Conservation (phyloP, 2,329 filamentous ascomycete species). For the Neonectria neomacrospora region DNA sequence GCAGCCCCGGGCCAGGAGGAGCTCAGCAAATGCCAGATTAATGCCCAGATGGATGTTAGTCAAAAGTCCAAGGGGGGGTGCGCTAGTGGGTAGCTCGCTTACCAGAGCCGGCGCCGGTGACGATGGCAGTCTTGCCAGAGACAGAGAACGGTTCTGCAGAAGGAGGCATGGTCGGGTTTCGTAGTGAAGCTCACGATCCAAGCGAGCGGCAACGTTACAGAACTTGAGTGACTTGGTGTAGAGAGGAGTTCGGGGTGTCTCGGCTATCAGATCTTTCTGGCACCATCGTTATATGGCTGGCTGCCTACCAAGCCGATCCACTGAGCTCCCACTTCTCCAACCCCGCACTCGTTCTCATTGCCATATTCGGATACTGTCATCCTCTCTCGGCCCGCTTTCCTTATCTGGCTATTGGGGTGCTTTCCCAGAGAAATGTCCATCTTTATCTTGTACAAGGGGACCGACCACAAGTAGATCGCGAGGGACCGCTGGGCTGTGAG, state of each 20-base stretch:
- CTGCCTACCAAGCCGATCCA: conserved; percentile 12
- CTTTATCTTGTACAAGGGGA: too few species aligned
- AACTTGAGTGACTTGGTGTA: not conserved
- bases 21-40: conserved; percentile 56
- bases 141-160: conserved; percentile 33
- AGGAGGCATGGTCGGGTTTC: conserved; percentile 20
- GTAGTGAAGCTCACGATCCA: not conserved
- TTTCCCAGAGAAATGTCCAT: too few species aligned
- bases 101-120: conserved; percentile 47
- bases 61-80: not conserved
- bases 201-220: not conserved
- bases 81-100: not conserved
- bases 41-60: conserved; percentile 48
- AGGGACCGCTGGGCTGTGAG: too few species aligned
- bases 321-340: not conserved
- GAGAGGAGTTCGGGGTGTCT: not conserved
- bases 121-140: conserved; percentile 44
- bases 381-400: not conserved
- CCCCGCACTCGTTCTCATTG: not conserved
- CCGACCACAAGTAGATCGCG: not conserved
- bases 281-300: conserved; percentile 1
- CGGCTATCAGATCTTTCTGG: not conserved
- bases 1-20: conserved; percentile 55
- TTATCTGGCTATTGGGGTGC: not conserved
- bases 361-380: not conserved